Base-by-base conservation (phyloP, 805 yeast species). In the Hanseniaspora lachancei region DNA sequence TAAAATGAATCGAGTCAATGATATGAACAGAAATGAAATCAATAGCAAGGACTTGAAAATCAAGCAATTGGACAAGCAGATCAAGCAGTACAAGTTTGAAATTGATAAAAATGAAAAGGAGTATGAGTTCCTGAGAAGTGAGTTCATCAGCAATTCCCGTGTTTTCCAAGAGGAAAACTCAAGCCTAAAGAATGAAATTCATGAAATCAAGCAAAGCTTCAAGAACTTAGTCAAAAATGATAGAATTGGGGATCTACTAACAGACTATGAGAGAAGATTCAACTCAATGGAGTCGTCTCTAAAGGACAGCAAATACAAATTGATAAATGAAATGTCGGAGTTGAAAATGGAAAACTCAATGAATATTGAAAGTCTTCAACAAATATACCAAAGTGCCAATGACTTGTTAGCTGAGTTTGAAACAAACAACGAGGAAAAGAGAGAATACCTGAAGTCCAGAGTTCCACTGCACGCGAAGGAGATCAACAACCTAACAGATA, bases 21-120 rank as follows among this genome's bases (percentile, higher is more conserved):
- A 52, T 18, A 44, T 52, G 49, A 36, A 40, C n/a, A 35, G 49
- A 44, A 52, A 44, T 15, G 55, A 52, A 16, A 44, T 52, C 16
- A 52, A 36, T n/a, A 38, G 39, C 32, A 52, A 52, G 16, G 55
- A 52, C n/a, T 38, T 52, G 38, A 52, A 52, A 18, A 52, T 52
- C 5, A 52, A 52, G 23, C 39, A 52, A n/a, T 27, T 52, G 12
- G 39, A 52, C 9, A 52, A 52, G 29, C 43, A 52, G 13, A 52
- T 38, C 16, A 52, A 23, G 3, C 20, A 18, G 13, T 32, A 52
- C 18, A 24, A 44, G 13, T 36, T 18, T 13, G 49, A 52, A 27
- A 23, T 52, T 16, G 55, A 52, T 15, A 52, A 38, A 21, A 43
- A 43, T 21, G 49, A 52, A 38, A 44, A 52, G 32, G 55, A 52